Base-by-base conservation (phyloP, 495 filamentous ascomycete species). In the Neurospora tetrasperma region DNA sequence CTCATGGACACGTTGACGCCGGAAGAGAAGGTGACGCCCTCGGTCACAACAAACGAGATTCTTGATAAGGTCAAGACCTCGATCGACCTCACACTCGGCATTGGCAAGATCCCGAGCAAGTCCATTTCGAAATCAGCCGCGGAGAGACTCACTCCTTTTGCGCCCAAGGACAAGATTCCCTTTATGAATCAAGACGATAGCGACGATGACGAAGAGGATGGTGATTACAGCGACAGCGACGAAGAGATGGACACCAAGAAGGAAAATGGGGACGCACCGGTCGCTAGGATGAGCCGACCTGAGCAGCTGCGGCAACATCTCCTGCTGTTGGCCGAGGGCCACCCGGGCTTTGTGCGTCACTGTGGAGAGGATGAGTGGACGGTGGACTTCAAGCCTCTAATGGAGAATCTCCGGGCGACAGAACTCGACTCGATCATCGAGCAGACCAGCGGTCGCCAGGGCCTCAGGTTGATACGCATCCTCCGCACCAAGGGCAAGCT, bases 401-500 rank as follows among this genome's bases (percentile, higher is more conserved):
- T 91, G 39, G 85, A 88, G 35, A 83, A 87, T 71, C 82, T 98
- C 46, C 89, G 90, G 68, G 89, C 92, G 73, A 76, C 87, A 20
- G 92, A 97, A 79, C 82, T 98, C 10, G 92, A 97, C 75, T 87
- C 88, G 39, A 90, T 92, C 35, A 89, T 98, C 62, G 87, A 90
- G 68, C 86, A 92, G 16, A 87, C 89, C 8, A 94, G 91, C 71
- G 94, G 92, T n/a, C 85, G 87, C 20, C 84, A 89, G 69, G 94
- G 93, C 4, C 84, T 91, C 5, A 92, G 94, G 5, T 85, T 98
- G 5, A 84, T 93, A 66, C 90, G 92, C 38, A 92, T 98, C 46
- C 88, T 98, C 18, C 88, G 91, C 54, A 89, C 89, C 69, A 92
- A 94, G 76, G 96, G 96, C 31, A 96, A 95, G 80, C 84, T 98